phyloP scores from a whole-genome alignment of 768 basidiomycete genomes.

The Russula olivacea region DNA sequence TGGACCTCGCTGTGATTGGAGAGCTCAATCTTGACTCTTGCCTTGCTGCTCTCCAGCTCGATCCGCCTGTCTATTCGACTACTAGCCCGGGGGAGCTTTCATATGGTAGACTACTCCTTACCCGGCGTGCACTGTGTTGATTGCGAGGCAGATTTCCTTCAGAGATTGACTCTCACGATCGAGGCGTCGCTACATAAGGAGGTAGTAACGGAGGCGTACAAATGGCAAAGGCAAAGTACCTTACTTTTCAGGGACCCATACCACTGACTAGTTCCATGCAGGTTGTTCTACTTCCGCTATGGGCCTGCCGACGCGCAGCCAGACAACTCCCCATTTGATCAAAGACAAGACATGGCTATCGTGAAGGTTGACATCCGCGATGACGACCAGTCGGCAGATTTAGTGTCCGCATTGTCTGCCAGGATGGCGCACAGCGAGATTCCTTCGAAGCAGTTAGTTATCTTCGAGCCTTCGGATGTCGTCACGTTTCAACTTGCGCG shows the following conservation, averaged over 20 bases:
- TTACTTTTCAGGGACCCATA: conserved; percentile 13
- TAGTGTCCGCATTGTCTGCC: conserved; percentile 41
- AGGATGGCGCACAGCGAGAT: conserved; percentile 26
- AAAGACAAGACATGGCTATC: conserved; percentile 37
- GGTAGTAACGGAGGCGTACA: conserved; percentile 34
- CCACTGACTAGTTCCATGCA: conserved; percentile 23
- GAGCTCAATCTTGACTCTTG: conserved; percentile 50
- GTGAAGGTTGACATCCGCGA: conserved; percentile 49
- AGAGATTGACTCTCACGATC: conserved; percentile 37
- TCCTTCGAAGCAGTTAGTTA: conserved; percentile 46
- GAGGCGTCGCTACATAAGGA: conserved; percentile 32
- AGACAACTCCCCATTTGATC: conserved; percentile 26
- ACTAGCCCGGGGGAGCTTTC: conserved; percentile 41
- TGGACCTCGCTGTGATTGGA: conserved; percentile 59
- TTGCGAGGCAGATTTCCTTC: conserved; percentile 44
- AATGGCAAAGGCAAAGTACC: conserved; percentile 32
- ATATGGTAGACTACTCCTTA: conserved; percentile 12
- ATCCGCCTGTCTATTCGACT: conserved; percentile 34
- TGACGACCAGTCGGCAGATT: conserved; percentile 47
- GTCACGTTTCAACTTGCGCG: conserved; percentile 51
- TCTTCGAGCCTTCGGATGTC: conserved; percentile 56
- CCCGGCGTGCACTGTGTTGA: conserved; percentile 14
- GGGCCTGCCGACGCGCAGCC: conserved; percentile 41
- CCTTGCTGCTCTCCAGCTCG: conserved; percentile 43
- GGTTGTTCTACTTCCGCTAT: conserved; percentile 54